Evolutionary conservation across 441 rosid species (phyloP).

Genomic region (Gossypium gossypioides): DNA sequence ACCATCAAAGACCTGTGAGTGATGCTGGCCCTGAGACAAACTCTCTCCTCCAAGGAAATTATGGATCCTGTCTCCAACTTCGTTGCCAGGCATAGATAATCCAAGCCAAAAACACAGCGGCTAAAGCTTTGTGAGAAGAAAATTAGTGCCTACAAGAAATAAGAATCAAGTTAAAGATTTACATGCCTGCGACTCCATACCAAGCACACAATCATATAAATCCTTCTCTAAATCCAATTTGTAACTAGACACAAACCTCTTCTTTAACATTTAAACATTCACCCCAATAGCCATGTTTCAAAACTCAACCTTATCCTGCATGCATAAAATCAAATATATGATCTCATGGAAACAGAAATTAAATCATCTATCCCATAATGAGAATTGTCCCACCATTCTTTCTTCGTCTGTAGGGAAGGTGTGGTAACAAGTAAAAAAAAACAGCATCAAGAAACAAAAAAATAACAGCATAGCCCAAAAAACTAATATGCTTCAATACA

Average conservation of each 20-base stretch:
- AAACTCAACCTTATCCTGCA: constrained; percentile 19
- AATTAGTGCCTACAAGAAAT: constrained; percentile 17
- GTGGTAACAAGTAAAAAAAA: neutral
- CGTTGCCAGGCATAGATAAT: constrained; percentile 90
- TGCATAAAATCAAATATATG: constrained; percentile 10
- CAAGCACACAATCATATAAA: constrained; percentile 1
- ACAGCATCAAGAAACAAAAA: neutral
- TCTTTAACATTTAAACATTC: constrained; percentile 21
- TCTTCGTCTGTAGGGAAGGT: neutral
- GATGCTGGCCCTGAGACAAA: constrained; percentile 50
- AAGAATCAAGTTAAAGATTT: constrained; percentile 11
- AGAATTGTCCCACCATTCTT: neutral
- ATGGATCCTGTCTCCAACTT: constrained; percentile 74
- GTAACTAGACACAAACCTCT: constrained; percentile 25
- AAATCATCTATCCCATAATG: neutral
- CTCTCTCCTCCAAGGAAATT: constrained; percentile 72
- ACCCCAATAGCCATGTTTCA: constrained; percentile 17
- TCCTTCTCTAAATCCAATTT: constrained; percentile 7
- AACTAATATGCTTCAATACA: neutral
- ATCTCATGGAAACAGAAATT: neutral
- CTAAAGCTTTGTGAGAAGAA: constrained; percentile 18
- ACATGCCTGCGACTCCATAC: neutral
- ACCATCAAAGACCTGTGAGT: constrained; percentile 46
- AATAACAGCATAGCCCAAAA: neutral
- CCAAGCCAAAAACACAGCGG: constrained; percentile 22